phyloP scores from a whole-genome alignment of 495 filamentous ascomycete genomes.

The Trichoderma orchidacearum region DNA sequence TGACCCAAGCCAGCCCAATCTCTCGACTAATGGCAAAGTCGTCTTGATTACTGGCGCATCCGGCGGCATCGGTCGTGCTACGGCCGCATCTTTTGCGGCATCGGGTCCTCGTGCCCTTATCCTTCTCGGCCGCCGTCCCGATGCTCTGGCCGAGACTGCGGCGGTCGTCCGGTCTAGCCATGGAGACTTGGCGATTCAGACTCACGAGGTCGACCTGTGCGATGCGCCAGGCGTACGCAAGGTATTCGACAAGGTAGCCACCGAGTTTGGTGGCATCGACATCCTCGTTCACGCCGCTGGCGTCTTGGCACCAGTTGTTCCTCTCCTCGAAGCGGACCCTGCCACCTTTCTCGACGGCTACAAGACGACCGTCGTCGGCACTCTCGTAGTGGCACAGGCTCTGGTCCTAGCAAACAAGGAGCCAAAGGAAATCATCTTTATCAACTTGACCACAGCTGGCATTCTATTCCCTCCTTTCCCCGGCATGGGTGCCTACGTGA shows the following conservation, averaged over 20 bases:
- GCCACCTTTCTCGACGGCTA: conserved; percentile 15
- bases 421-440: conserved; percentile 11
- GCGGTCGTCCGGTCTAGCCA: too few relatives aligned
- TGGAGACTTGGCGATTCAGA: too few relatives aligned
- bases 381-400: conserved; percentile 13
- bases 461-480: conserved; percentile 13
- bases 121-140: conserved; percentile 3
- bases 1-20: conserved; percentile 8
- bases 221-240: not conserved
- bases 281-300: conserved; percentile 25
- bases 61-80: conserved; percentile 28
- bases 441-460: conserved; percentile 18
- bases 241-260: not conserved
- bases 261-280: conserved; percentile 11
- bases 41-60: conserved; percentile 31
- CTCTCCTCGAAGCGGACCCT: conserved; percentile 12
- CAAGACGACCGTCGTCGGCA: conserved; percentile 22
- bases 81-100: conserved; percentile 23
- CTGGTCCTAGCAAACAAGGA: conserved; percentile 12
- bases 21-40: conserved; percentile 15
- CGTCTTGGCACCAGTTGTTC: conserved; percentile 7
- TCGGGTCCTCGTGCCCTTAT: conserved; percentile 13
- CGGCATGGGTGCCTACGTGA: conserved; percentile 17
- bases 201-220: not conserved
- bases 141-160: too few relatives aligned